phyloP scores from a whole-genome alignment of 1,139 yeast species.

The Pneumocystis carinii region DNA sequence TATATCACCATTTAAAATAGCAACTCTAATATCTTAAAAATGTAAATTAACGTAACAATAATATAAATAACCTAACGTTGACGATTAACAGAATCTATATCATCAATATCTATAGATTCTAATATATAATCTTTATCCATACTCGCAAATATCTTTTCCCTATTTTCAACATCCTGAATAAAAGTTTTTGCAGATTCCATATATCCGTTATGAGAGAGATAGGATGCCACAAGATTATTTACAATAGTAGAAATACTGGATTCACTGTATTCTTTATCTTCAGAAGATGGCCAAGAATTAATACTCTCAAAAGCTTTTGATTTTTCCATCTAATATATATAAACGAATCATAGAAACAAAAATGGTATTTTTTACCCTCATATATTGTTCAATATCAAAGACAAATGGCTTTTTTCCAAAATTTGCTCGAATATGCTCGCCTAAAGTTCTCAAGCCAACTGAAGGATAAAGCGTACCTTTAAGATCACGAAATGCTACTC shows the following conservation, averaged over 20 bases:
- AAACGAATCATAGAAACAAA: constrained; percentile 24
- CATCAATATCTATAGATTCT: constrained; percentile 14
- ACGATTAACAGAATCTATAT: constrained; percentile 31
- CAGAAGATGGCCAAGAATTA: constrained; percentile 5
- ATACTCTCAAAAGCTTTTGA: constrained; percentile 5
- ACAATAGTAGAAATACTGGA: constrained; percentile 4
- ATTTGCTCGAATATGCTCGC: constrained; percentile 44
- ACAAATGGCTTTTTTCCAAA: constrained; percentile 55
- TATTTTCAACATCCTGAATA: constrained; percentile 30
- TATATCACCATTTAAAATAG: constrained; percentile 29
- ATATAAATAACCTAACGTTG: constrained; percentile 37
- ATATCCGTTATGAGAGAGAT: constrained; percentile 61
- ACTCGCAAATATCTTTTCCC: not conserved
- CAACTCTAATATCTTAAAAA: not conserved
- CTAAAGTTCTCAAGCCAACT: constrained; percentile 33
- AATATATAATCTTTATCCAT: not conserved
- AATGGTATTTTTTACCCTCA: constrained; percentile 22
- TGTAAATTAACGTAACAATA: constrained; percentile 16
- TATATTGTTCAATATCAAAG: constrained; percentile 57
- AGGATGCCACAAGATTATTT: constrained; percentile 40
- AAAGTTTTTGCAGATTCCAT: constrained; percentile 53
- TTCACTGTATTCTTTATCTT: not conserved
- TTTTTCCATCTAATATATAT: constrained; percentile 16
- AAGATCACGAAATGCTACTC: constrained; percentile 37
- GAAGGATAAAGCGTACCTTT: constrained; percentile 31